A percentile compares a stretch with the other conserved stretches of the same genome.
Conservation (phyloP, 1,284 basidiomycete genomes). For the Apiotrichum siamense region DNA sequence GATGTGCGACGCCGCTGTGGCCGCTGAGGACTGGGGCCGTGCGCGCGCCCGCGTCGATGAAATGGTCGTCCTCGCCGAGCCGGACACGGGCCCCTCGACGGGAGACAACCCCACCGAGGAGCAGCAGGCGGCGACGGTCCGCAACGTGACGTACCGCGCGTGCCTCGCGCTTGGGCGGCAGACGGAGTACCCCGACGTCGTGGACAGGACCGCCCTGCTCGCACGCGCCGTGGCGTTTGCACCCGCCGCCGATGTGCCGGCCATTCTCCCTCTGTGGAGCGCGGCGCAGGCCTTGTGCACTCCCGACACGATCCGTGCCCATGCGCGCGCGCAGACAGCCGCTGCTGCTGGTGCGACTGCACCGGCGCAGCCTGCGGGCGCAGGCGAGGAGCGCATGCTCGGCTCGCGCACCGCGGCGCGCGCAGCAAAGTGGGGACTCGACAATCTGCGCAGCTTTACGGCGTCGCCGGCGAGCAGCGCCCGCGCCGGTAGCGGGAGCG, state of each 20-base stretch:
- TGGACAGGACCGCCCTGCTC: constrained; percentile 64
- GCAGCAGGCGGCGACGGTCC: constrained; percentile 3
- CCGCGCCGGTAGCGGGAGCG: too few relatives aligned
- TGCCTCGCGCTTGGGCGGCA: constrained; percentile 60
- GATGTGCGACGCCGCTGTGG: constrained; percentile 75
- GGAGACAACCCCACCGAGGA: not conserved
- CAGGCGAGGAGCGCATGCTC: constrained; percentile 37
- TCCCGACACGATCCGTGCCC: constrained; percentile 1
- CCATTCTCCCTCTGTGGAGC: constrained; percentile 67
- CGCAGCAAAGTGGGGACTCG: constrained; percentile 36
- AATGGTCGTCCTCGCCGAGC: constrained; percentile 60
- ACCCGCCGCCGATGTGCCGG: constrained; percentile 67
- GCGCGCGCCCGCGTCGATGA: constrained; percentile 65
- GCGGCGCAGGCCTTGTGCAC: constrained; percentile 10
- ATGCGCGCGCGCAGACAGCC: not conserved
- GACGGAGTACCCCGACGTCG: constrained; percentile 62
- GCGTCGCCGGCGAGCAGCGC: constrained; percentile 1
- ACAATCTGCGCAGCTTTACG: constrained; percentile 10
- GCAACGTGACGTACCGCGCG: constrained; percentile 53
- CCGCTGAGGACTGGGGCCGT: constrained; percentile 65
- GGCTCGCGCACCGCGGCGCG: constrained; percentile 41
- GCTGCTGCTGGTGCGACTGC: not conserved
- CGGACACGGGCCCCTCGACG: constrained; percentile 2
- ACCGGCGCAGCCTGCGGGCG: too few relatives aligned
- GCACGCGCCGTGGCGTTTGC: constrained; percentile 81